Conservation (phyloP, 1,139 yeast species). For the Suhomyces bolitotheri region DNA sequence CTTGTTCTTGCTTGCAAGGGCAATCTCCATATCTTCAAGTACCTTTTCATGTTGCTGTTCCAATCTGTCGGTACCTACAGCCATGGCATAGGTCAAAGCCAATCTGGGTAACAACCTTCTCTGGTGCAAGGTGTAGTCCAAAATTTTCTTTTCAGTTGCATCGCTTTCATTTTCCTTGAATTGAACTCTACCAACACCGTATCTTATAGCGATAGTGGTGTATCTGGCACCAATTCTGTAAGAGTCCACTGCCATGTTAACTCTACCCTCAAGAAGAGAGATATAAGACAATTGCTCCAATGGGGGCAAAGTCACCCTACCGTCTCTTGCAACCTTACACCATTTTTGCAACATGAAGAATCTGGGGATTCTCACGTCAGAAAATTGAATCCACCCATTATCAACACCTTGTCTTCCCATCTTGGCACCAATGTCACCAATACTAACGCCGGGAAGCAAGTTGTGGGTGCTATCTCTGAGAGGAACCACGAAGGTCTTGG, state of each 20-base stretch:
- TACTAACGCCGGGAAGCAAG: slow-evolving; percentile 72
- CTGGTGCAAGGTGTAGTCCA: slow-evolving; percentile 86
- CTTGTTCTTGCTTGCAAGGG: slow-evolving; percentile 46
- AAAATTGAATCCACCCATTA: slow-evolving; percentile 93
- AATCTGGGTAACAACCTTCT: slow-evolving; percentile 78
- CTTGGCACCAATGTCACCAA: slow-evolving; percentile 91
- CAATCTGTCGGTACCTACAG: slow-evolving; percentile 71
- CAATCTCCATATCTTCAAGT: slow-evolving; percentile 55
- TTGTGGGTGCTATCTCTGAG: slow-evolving; percentile 73
- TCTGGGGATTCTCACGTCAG: slow-evolving; percentile 79
- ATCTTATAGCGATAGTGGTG: slow-evolving; percentile 80
- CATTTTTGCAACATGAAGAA: slow-evolving; percentile 81
- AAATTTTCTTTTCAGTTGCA: slow-evolving; percentile 58
- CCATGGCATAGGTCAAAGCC: slow-evolving; percentile 77
- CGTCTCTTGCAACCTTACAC: slow-evolving; percentile 69
- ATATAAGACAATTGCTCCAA: slow-evolving; percentile 85
- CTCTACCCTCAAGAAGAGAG: slow-evolving; percentile 86
- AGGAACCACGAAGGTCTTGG: slow-evolving; percentile 87
- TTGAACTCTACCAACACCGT: slow-evolving; percentile 88
- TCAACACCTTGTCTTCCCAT: slow-evolving; percentile 92
- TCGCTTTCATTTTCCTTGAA: slow-evolving; percentile 48
- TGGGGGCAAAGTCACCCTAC: slow-evolving; percentile 73
- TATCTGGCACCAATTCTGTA: slow-evolving; percentile 78
- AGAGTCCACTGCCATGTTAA: slow-evolving; percentile 83
- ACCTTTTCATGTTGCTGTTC: slow-evolving; percentile 53